Base-by-base conservation (phyloP, 148 eudicot genomes). In the Fallopia convolvulus region DNA sequence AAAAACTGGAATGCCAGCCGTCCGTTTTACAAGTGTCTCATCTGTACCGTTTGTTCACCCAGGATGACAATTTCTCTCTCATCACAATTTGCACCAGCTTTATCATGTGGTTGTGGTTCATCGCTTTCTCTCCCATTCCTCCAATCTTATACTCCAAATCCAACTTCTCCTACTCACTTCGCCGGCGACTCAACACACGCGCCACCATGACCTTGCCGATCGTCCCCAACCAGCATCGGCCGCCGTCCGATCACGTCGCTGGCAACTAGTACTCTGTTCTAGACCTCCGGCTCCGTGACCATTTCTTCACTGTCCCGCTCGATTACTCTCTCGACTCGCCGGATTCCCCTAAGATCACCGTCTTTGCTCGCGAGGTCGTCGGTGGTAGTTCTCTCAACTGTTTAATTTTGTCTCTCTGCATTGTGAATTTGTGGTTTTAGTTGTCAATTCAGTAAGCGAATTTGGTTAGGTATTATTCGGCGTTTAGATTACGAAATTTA, bases 321-420 rank as follows among this genome's bases (percentile, higher is more conserved):
- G 97, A 91, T 84, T 92, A 95, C 83, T 84, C 91, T 0, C 75
- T 78, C 50, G 77, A 80, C 47, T 78, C 36, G 4, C 44, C 74
- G 3, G 73, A 84, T 41, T 84, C 83, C 56, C 85, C 90, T 71
- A 85, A 85, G 66, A 95, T 95, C 83, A 79, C 88, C 10, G 87
- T 95, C 49, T 95, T 92, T 71, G 99, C 93, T 58, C 94, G 99
- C 74, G 99, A 95, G 84, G 90, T 90, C 53, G 97, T 90, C 46
- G 76, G 88, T 39, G 98, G 98, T 93, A 81, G 52, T 53, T 71
- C 18, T 4, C 40, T 65, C 8, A 65, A 65, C 70, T 65, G 17
- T 68, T 1, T 10, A 17, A 6, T 33, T 68, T 36, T 41, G 15
- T 36, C 44, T 6, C 42, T 33, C 14, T 60, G 21, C 68, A 63